Conservation (phyloP, 495 filamentous ascomycete genomes). For the Viridothelium virens region DNA sequence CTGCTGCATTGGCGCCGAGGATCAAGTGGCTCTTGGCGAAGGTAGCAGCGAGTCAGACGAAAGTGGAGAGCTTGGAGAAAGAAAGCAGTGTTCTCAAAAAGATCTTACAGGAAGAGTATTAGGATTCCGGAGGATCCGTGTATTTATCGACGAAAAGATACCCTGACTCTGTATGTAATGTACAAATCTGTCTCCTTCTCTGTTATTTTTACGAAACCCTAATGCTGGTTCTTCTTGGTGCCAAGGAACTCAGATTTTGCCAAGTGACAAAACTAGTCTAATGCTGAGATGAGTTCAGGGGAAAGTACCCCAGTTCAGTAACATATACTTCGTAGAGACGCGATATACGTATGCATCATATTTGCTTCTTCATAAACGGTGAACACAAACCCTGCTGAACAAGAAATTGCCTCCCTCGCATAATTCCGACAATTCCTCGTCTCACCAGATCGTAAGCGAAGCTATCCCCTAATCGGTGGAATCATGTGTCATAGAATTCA, state of each 20-base stretch:
- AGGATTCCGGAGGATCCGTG: not conserved
- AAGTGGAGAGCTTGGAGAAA: constrained; percentile 65
- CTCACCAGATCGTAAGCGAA: not conserved
- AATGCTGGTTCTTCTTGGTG: not conserved
- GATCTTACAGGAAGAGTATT: constrained; percentile 39
- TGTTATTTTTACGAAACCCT: not conserved
- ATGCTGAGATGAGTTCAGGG: too few species aligned
- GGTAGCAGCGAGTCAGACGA: constrained; percentile 60
- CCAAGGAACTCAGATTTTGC: too few species aligned
- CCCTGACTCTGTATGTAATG: not conserved
- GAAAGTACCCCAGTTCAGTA: too few species aligned
- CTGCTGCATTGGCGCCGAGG: constrained; percentile 52
- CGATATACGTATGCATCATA: too few species aligned
- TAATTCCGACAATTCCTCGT: not conserved
- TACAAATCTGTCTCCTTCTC: not conserved
- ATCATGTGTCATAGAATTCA: constrained; percentile 6
- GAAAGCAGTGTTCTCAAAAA: constrained; percentile 67
- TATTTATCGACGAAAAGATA: not conserved
- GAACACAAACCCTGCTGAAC: not conserved
- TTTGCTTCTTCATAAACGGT: too few species aligned
- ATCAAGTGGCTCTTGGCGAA: constrained; percentile 66
- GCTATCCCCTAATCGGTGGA: not conserved
- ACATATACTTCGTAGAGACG: too few species aligned
- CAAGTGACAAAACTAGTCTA: too few species aligned
- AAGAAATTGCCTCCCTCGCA: not conserved